These are phyloP conservation scores for Cavenderia fasciculata DNA, from an alignment of 78 protist genomes.

Conservation along the genomic window DNA sequence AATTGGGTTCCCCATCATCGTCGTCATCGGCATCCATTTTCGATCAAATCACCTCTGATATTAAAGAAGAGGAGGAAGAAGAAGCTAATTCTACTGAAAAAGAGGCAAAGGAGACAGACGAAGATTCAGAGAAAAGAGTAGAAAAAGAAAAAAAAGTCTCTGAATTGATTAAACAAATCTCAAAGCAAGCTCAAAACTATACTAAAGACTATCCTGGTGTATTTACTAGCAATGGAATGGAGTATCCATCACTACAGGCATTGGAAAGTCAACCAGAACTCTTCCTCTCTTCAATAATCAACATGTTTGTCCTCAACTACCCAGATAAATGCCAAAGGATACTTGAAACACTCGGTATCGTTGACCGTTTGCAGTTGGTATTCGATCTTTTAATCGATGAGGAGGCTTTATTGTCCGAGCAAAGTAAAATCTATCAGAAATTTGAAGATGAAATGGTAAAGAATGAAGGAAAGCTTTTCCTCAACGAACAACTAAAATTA, in stretches of 20 bases:
- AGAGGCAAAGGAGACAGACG: too few relatives aligned
- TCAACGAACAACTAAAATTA: constrained; percentile 84
- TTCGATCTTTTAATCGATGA: constrained; percentile 9
- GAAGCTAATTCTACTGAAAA: too few relatives aligned
- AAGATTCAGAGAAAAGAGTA: constrained; percentile 5
- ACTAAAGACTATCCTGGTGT: background rate
- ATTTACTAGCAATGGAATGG: too few relatives aligned
- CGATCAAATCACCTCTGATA: too few relatives aligned
- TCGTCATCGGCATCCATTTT: too few relatives aligned
- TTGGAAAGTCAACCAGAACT: constrained; percentile 40
- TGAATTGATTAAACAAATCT: background rate
- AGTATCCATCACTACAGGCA: too few relatives aligned
- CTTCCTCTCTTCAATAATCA: background rate
- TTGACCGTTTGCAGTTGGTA: constrained; percentile 14
- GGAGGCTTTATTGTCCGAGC: background rate
- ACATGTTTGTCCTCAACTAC: constrained; percentile 30
- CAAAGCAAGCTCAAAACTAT: background rate
- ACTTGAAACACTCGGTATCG: constrained; percentile 14
- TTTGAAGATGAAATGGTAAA: constrained; percentile 53
- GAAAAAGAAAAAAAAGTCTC: background rate
- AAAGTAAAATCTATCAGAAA: constrained; percentile 28
- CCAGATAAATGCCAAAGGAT: constrained; percentile 54
- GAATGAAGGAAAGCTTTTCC: constrained; percentile 65
- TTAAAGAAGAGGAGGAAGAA: too few relatives aligned
- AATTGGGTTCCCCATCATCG: too few relatives aligned